Evolutionary conservation across 768 basidiomycete genomes (phyloP), one percentile per base, ranked within the genome.

Genomic region (Tylopilus rubrobrunneus): DNA sequence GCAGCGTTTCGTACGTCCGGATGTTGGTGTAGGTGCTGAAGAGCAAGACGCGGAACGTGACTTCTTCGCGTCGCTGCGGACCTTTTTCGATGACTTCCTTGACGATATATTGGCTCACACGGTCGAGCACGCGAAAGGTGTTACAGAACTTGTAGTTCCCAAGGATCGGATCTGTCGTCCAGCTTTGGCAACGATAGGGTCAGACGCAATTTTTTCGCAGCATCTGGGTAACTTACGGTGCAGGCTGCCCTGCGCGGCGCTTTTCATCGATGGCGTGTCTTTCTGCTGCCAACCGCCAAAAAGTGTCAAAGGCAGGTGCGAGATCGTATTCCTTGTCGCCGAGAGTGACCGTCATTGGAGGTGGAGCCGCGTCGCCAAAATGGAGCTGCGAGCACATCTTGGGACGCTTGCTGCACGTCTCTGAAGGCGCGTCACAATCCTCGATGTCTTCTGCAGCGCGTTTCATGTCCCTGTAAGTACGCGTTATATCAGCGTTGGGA

Each of bases 1-100:
- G 71, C 27, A 92, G 73, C 17, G 77, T 69, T 64, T 87, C 79
- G 81, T 86, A 92, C 9, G 89, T 91, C 53, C 80, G 80, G 42
- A 86, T 83, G 59, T 71, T 82, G 58, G 84, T 87, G 73, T 86
- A 92, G 12, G 73, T 74, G 61, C 84, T 85, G 75, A 87, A 92
- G 39, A 92, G 74, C 54, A 79, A 58, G 52, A 91, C 78, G 43
- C 89, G 85, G 59, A 92, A 92, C 23, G 80, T 77, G 49, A 88
- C 66, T 66, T 92, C 89, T 14, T 70, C 68, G 21, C 78, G 76
- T 29, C 74, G 69, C 59, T 84, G 83, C 3, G 81, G 73, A 37
- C 88, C 88, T 61, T 81, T 80, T 59, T 84, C 77, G 56, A 91
- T 83, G 55, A 92, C 87, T 51, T 88, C 78, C 7, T 67, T 62